Conservation (phyloP, 2,329 filamentous ascomycete genomes). For the Pestalotiopsis sp. region DNA sequence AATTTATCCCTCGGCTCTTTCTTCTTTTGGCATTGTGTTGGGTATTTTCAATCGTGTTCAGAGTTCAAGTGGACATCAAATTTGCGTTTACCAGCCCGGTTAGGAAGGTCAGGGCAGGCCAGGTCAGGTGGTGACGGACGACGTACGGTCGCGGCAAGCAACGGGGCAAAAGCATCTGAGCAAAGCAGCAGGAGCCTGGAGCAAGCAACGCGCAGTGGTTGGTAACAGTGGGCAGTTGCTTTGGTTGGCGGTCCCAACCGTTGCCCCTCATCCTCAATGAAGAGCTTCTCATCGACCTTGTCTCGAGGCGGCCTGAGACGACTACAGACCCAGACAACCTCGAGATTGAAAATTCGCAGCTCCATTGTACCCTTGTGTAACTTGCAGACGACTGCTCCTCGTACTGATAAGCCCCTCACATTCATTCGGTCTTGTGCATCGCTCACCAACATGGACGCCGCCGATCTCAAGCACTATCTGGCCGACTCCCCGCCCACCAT, state of each 20-base stretch:
- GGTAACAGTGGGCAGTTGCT: background rate
- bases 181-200: conserved; percentile 2
- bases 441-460: conserved; percentile 54
- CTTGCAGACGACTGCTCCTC: background rate
- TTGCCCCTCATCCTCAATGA: conserved; percentile 10
- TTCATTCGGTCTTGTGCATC: conserved; percentile 15
- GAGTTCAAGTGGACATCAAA: background rate
- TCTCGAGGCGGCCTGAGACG: conserved; percentile 11
- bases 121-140: conserved; percentile 11
- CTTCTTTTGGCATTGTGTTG: background rate
- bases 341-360: conserved; percentile 19
- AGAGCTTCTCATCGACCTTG: conserved; percentile 6
- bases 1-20: background rate
- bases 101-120: conserved; percentile 6
- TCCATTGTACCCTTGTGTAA: conserved; percentile 10
- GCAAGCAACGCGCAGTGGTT: background rate
- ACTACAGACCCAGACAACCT: conserved; percentile 9
- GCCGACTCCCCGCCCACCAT: conserved; percentile 89
- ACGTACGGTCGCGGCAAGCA: conserved; percentile 1
- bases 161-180: background rate
- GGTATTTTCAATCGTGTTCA: background rate
- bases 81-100: conserved; percentile 4
- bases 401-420: background rate
- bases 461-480: conserved; percentile 75
- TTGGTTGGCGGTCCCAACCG: background rate